These are phyloP conservation scores for Senecio squalidus DNA, from an alignment of 140 eudicot species.

Conservation along the genomic window DNA sequence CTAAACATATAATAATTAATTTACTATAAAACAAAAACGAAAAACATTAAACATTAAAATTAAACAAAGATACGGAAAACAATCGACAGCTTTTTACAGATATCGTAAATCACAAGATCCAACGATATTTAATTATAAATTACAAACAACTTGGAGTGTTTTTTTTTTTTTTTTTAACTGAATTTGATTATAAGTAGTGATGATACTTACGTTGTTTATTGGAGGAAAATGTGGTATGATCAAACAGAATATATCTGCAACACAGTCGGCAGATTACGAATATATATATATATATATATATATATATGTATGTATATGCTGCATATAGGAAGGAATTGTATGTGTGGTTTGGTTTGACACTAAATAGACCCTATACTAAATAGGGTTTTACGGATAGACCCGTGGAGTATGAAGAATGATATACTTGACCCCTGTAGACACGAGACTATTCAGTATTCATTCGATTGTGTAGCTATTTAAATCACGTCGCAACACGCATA, in stretches of 20 bases:
- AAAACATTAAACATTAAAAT: too few species aligned
- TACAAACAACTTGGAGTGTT: neutral
- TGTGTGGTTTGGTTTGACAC: neutral
- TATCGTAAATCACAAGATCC: slow-evolving; percentile 3
- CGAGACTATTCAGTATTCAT: too few species aligned
- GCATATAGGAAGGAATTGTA: neutral
- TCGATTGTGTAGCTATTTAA: too few species aligned
- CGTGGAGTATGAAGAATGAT: too few species aligned
- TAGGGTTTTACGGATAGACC: too few species aligned
- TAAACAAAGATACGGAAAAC: neutral
- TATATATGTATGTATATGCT: neutral
- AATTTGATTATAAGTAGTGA: neutral
- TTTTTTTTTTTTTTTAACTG: too few species aligned
- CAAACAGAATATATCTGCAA: too few species aligned
- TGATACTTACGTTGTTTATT: too few species aligned
- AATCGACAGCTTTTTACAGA: neutral
- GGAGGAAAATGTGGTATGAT: too few species aligned
- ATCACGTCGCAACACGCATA: too few species aligned
- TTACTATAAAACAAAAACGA: slow-evolving; percentile 24
- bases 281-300: neutral
- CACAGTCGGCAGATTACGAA: slow-evolving; percentile 4
- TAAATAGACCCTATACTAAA: neutral
- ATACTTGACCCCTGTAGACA: too few species aligned
- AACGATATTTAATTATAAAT: neutral
- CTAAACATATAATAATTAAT: neutral